Base-by-base conservation (phyloP, 768 basidiomycete species). In the Plicaturopsis crispa region DNA sequence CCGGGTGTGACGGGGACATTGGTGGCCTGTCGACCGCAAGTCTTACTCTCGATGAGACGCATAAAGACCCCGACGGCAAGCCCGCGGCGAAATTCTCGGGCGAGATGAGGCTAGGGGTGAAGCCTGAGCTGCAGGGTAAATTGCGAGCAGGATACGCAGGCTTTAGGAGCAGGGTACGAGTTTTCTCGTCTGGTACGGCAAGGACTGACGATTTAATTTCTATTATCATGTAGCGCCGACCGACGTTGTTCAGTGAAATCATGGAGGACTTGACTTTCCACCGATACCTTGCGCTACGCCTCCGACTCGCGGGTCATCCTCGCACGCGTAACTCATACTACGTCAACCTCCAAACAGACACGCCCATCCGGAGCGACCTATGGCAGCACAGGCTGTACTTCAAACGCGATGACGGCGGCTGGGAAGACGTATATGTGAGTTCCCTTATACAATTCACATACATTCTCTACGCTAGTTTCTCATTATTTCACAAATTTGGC, bases 321-420 rank as follows among this genome's bases (percentile, higher is more conserved):
- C 69, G 75, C 28, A 84, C 84, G 30, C 75, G 79, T 45, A 78
- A 77, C 47, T 80, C 86, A n/a, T 97, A 91, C 67, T 93, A 84
- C 48, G 84, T 90, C 34, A 97, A 98, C 60, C 64, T 97, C 33
- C 92, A 96, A 57, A 94, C 91, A 2, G 84, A 90, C 36, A 84
- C 86, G 1, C 70, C 77, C 31, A 68, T 86, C 35, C 73, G 78
- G 35, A 83, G 79, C 24, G 90, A 94, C 55, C 65, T 98, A n/a
- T 98, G 87, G 82, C 94, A 96, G 54, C 92, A 97, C 48, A 74
- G 88, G 23, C 66, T 98, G n/a, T 87, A 75, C 60, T 85, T 92
- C 55, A 66, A 70, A 35, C 70, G 74, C 39, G 62, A 66, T 19
- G 73, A 80, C 41, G 72, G 75, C 18, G 62, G 66, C 4, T 93